phyloP scores from a whole-genome alignment of 257 asterid genomes.

The Solanum microdontum region DNA sequence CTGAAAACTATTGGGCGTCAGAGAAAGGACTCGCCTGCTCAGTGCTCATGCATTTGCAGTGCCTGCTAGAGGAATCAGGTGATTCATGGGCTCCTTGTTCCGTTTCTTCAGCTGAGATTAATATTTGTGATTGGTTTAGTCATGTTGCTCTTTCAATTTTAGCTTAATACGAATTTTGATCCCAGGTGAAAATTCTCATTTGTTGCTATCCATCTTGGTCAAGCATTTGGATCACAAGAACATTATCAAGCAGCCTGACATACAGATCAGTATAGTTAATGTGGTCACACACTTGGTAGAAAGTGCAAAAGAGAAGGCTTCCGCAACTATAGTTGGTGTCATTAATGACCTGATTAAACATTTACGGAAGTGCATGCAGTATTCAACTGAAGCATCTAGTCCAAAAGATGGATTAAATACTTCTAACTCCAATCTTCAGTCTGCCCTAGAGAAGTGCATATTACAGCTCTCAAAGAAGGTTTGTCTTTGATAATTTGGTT shows the following conservation, averaged over 20 bases:
- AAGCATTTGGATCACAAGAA: slow-evolving; percentile 43
- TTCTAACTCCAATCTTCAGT: slow-evolving; percentile 20
- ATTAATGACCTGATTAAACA: slow-evolving; percentile 33
- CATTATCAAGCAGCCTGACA: slow-evolving; percentile 22
- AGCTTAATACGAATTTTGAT: neutral
- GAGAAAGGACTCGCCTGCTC: slow-evolving; percentile 32
- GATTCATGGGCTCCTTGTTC: neutral
- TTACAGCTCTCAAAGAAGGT: slow-evolving; percentile 31
- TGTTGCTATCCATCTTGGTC: slow-evolving; percentile 26
- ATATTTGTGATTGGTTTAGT: neutral
- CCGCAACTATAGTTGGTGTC: slow-evolving; percentile 24
- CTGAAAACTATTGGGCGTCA: slow-evolving; percentile 37
- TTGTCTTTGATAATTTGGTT: slow-evolving; percentile 1
- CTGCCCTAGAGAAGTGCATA: slow-evolving; percentile 34
- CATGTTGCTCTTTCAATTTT: neutral
- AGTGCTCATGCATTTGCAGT: slow-evolving; percentile 26
- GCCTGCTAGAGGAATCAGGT: slow-evolving; percentile 43
- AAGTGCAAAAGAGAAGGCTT: slow-evolving; percentile 25
- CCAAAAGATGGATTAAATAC: slow-evolving; percentile 10
- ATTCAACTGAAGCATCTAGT: slow-evolving; percentile 20
- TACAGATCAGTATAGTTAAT: slow-evolving; percentile 25
- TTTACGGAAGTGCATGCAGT: slow-evolving; percentile 22
- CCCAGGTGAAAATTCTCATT: slow-evolving; percentile 38
- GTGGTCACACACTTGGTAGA: slow-evolving; percentile 19
- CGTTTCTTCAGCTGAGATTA: neutral